phyloP scores from a whole-genome alignment of 1,139 yeast species.

The Hanseniaspora uvarum region DNA sequence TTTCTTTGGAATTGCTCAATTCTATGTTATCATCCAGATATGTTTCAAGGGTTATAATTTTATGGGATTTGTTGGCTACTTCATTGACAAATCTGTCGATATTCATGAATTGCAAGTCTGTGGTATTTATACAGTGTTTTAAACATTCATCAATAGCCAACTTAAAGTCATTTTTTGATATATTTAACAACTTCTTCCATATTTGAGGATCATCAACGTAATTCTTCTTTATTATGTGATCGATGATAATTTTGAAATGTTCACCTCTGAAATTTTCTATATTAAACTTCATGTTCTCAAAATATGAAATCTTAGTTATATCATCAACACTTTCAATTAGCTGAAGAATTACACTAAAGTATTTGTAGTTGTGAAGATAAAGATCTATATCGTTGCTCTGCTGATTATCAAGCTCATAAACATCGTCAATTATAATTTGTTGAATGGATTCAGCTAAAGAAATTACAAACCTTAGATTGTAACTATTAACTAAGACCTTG shows the following conservation, averaged over 20 bases:
- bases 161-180: slow-evolving; percentile 4
- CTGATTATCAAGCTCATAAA: not conserved
- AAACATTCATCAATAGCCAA: slow-evolving; percentile 1
- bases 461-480: slow-evolving; percentile 1
- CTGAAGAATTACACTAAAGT: not conserved
- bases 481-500: not conserved
- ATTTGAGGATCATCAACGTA: not conserved
- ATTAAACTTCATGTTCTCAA: not conserved
- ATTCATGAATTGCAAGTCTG: not conserved
- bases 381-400: not conserved
- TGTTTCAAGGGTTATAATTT: not conserved
- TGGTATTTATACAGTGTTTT: slow-evolving; percentile 1
- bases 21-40: not conserved
- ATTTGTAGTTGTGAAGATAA: not conserved
- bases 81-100: not conserved
- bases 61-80: not conserved
- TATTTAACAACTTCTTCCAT: not conserved
- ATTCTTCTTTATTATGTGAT: not conserved
- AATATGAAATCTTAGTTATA: not conserved
- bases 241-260: not conserved
- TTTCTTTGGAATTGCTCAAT: not conserved
- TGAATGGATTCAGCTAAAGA: not conserved
- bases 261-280: not conserved
- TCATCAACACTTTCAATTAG: not conserved
- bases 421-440: not conserved